Percentiles rank a stretch among this genome's conserved stretches.
Evolutionary conservation across 371 early-diverging fungal species (phyloP).

Genomic region (Mucor velutinosus): DNA sequence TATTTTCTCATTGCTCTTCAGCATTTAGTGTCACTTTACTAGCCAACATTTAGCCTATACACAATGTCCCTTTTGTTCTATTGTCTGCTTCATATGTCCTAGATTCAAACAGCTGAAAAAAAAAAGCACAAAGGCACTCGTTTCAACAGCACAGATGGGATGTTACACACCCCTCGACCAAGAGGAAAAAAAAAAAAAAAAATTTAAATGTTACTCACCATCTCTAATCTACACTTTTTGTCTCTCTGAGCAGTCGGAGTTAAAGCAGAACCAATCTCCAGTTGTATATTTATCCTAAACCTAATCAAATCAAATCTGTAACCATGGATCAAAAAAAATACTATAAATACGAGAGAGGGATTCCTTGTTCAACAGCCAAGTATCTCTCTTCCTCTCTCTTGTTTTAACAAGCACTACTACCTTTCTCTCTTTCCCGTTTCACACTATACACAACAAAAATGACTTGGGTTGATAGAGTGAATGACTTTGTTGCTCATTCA

Average conservation of each 20-base stretch:
- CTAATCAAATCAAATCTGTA: slow-evolving; percentile 1
- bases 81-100: not conserved
- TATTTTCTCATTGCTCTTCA: not conserved
- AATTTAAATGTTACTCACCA: slow-evolving; percentile 3
- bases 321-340: not conserved
- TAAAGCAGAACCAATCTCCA: not conserved
- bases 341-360: not conserved
- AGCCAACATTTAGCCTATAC: not conserved
- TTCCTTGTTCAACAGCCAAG: not conserved
- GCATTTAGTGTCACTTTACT: not conserved
- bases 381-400: not conserved
- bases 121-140: slow-evolving; percentile 9
- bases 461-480: slow-evolving; percentile 46
- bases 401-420: not conserved
- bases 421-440: not conserved
- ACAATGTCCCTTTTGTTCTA: not conserved
- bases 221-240: not conserved
- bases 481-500: slow-evolving; percentile 56
- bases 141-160: not conserved
- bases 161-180: not conserved
- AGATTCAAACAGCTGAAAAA: not conserved
- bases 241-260: not conserved
- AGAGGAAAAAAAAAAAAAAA: not conserved
- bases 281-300: not conserved
- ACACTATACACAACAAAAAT: slow-evolving; percentile 9